Base-by-base conservation (phyloP, 2,329 filamentous ascomycete genomes). In the Aureobasidium melanogenum region DNA sequence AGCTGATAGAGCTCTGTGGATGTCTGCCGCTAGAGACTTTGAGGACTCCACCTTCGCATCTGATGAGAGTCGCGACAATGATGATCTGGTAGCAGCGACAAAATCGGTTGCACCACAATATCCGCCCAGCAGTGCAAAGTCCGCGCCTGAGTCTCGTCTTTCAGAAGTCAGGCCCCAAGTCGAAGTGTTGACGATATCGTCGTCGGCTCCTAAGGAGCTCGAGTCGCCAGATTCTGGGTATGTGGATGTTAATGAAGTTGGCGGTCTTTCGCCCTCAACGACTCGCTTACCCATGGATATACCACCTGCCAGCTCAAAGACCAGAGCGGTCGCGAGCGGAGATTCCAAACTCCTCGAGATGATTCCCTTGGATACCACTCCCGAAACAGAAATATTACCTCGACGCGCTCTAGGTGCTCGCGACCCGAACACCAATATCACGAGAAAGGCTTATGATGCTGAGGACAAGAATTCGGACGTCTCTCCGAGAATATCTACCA, bases 1-100 rank as follows among this genome's bases (percentile, higher is more conserved):
- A 38, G 70, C 67, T 22, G 57, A 65, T 12, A 64, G 71, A 60
- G 77, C 81, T 60, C 76, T 94, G 1, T 96, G 91, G 91, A 79
- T 80, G 62, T 86, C 85, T 41, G 86, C 85, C 5, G 83, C 88
- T 26, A 80, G 89, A 65, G 85, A 89, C 68, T 75, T 75, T 54
- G 60, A 56, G 26, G 34, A 48, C 22, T 46, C 48, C 2, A 59
- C 41, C 26, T 51, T 59, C 19, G 51, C 34, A 7, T 36, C 44
- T n/a, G 51, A 62, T 12, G 51, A 61, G 15, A 38, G 19, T 19
- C 28, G 14, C 28, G 41, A 57, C n/a, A 28, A 12, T 10, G n/a
- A 28, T 9, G 41, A 57, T 9, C 26, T 3, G n/a, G 26, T n/a
- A 1, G 14, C 24, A n/a, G n/a, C 10, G 5, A 34, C 19, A 15